Evolutionary conservation across 2,329 filamentous ascomycete species (phyloP), one percentile per base, ranked within the genome.

Genomic region (Hypomyces perniciosus): DNA sequence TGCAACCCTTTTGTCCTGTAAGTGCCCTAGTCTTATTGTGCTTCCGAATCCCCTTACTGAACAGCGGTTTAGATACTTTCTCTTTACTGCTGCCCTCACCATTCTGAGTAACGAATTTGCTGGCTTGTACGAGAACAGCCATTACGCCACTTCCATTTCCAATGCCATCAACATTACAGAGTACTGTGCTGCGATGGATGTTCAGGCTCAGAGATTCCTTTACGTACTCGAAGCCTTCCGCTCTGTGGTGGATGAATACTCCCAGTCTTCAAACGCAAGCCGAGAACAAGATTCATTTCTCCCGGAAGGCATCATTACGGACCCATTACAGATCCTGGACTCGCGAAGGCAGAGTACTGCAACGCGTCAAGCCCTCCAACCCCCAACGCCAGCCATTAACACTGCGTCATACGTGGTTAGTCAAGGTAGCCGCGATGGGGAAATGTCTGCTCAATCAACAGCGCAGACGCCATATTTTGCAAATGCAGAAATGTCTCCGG

Each of bases 1-100:
- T 69, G 77, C 43, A 77, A 82, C 54, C 79, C 78, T 0, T 80
- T 82, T 53, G 67, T 80, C 47, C 72, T 81, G 79, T 82, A 63
- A 67, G 78, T 65, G 37, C 9, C n/a, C 8, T 35, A 8, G 6
- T 33, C n/a, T 13, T 8, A 34, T 5, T 31, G 27, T 29, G 4
- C 3, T 35, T 37, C 47, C 13, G 5, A 8, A 20, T 20, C 31
- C 6, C 5, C 5, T 2, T 8, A 8, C 9, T 43, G 13, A 50
- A 31, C 40, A 44, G 54, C 29, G 55, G 29, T n/a, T 27, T 1
- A 13, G 80, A 56, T 76, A 81, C 57, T 80, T 78, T 48, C 68
- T 83, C 37, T 82, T 81, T 54, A 70, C 78, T 5, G 75, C 79
- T 1, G 69, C 73, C 0, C 67, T 83, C 2, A 69, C 82, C 31